Conservation (phyloP, 495 filamentous ascomycete species). For the Mytilinidion resinicola region DNA sequence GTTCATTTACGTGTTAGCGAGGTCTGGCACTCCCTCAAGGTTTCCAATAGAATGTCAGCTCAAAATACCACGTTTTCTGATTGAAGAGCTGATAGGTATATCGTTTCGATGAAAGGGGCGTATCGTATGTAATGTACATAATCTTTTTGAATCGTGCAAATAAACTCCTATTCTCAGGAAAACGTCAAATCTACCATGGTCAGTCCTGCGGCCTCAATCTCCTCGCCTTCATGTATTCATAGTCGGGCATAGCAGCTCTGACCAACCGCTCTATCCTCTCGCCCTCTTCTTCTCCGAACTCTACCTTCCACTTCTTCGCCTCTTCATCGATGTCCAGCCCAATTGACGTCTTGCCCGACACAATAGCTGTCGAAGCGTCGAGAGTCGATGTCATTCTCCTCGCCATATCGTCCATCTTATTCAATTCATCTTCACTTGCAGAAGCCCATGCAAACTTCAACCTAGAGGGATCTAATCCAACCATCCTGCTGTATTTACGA, state of each 20-base stretch:
- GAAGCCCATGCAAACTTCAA: slow-evolving; percentile 40
- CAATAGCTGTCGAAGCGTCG: slow-evolving; percentile 34
- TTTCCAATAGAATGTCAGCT: too few species aligned
- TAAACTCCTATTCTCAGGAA: too few species aligned
- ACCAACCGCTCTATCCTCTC: slow-evolving; percentile 37
- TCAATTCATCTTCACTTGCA: slow-evolving; percentile 19
- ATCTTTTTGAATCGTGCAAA: too few species aligned
- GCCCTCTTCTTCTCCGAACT: slow-evolving; percentile 42
- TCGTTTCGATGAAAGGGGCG: too few species aligned
- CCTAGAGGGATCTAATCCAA: slow-evolving; percentile 35
- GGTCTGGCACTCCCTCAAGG: too few species aligned
- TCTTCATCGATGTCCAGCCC: slow-evolving; percentile 39
- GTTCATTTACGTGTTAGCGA: too few species aligned
- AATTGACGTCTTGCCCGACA: slow-evolving; percentile 35
- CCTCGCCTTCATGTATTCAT: slow-evolving; percentile 41
- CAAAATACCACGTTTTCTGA: too few species aligned
- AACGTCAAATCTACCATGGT: too few species aligned
- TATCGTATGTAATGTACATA: too few species aligned
- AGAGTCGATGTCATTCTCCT: slow-evolving; percentile 36
- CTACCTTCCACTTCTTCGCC: slow-evolving; percentile 41
- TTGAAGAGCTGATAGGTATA: too few species aligned
- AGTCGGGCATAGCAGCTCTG: slow-evolving; percentile 42
- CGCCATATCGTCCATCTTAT: neutral
- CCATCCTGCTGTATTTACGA: slow-evolving; percentile 31
- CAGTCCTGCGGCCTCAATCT: slow-evolving; percentile 21